phyloP scores from a whole-genome alignment of 768 basidiomycete genomes.

The Boletus reticulatus region DNA sequence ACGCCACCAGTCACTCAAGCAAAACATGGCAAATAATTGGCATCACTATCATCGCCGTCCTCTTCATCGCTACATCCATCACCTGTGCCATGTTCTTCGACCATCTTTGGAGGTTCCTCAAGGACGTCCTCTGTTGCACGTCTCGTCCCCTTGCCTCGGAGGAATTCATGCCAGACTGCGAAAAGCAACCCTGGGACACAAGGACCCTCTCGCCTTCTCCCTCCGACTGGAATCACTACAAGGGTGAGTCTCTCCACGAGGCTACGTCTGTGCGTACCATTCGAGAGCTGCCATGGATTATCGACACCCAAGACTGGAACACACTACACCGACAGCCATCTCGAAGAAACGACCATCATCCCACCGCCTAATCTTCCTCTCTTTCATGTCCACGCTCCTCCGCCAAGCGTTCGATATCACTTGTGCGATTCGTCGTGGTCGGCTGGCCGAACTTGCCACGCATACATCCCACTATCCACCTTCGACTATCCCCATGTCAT shows the following conservation, averaged over 20 bases:
- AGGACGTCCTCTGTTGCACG: slow-evolving; percentile 46
- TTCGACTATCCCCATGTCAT: neutral
- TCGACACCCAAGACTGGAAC: slow-evolving; percentile 9
- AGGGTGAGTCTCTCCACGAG: neutral
- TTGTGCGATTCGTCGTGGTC: neutral
- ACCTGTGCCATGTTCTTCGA: slow-evolving; percentile 68
- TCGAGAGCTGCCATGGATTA: slow-evolving; percentile 28
- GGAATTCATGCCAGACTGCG: slow-evolving; percentile 63
- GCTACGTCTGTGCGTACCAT: neutral
- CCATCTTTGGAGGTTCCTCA: slow-evolving; percentile 62
- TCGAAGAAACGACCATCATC: slow-evolving; percentile 10
- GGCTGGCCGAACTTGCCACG: slow-evolving; percentile 14
- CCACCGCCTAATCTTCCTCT: neutral
- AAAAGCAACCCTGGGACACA: slow-evolving; percentile 56
- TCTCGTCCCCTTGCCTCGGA: slow-evolving; percentile 39
- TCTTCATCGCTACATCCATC: slow-evolving; percentile 52
- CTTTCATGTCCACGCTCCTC: neutral
- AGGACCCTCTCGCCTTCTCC: slow-evolving; percentile 1
- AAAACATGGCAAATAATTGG: slow-evolving; percentile 70
- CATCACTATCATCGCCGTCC: slow-evolving; percentile 62
- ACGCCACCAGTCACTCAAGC: slow-evolving; percentile 38
- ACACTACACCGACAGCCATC: slow-evolving; percentile 23
- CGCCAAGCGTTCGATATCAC: no score
- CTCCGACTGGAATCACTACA: neutral
- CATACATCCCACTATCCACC: slow-evolving; percentile 3